phyloP scores from a whole-genome alignment of 2,329 filamentous ascomycete species.

The Eutypa lata region DNA sequence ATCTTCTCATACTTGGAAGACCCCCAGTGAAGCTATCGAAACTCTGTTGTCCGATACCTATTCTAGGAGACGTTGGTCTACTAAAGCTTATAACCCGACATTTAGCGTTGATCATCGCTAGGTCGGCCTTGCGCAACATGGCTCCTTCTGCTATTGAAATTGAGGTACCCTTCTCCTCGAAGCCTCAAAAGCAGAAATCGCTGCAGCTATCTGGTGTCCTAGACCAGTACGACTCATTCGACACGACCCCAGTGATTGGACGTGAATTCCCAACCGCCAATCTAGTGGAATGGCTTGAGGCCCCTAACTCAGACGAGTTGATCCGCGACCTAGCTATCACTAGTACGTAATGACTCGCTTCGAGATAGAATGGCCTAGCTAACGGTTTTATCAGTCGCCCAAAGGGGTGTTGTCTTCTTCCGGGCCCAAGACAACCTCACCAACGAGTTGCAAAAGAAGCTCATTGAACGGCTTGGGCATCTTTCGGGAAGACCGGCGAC shows the following conservation, averaged over 20 bases:
- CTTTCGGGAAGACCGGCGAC: conserved; percentile 44
- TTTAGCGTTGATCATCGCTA: too few relatives aligned
- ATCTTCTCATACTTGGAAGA: too few relatives aligned
- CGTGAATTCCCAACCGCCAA: conserved; percentile 30
- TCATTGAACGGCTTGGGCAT: conserved; percentile 41
- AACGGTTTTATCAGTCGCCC: conserved; percentile 32
- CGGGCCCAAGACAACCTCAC: conserved; percentile 44
- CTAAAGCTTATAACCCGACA: too few relatives aligned
- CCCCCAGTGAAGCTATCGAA: too few relatives aligned
- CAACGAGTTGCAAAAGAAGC: conserved; percentile 38
- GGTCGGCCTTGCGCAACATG: neutral
- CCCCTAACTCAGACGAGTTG: conserved; percentile 29
- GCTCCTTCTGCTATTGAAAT: neutral
- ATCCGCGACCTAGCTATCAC: conserved; percentile 25
- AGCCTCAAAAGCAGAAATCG: conserved; percentile 15
- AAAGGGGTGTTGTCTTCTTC: conserved; percentile 49
- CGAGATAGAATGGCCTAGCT: too few relatives aligned
- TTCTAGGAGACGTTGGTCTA: too few relatives aligned
- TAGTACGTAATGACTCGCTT: conserved; percentile 6
- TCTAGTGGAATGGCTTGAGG: conserved; percentile 17
- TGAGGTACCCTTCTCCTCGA: neutral
- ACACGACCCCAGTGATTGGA: conserved; percentile 32
- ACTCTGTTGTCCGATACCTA: too few relatives aligned
- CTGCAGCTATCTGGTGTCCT: conserved; percentile 39
- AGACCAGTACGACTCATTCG: conserved; percentile 34